Percentiles rank a stretch among this genome's conserved stretches.
Conservation (phyloP, 2,329 filamentous ascomycete genomes). For the Fonsecaea erecta region DNA sequence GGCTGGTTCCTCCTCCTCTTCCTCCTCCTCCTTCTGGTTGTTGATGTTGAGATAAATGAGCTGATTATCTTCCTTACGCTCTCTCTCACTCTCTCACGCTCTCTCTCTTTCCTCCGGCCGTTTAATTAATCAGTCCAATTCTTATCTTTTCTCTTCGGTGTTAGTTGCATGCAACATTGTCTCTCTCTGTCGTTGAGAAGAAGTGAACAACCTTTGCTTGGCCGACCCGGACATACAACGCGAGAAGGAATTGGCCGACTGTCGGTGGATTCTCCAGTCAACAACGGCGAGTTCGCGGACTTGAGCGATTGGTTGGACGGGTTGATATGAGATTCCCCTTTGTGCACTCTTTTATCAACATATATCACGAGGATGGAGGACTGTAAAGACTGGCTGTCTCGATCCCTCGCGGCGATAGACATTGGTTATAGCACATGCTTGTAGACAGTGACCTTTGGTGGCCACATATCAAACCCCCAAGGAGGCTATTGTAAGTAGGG, state of each 20-base stretch:
- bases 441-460: not conserved
- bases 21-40: too few relatives aligned
- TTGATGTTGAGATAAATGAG: not conserved
- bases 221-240: not conserved
- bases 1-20: not conserved
- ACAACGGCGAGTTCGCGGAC: not conserved
- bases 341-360: not conserved
- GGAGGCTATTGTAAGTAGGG: too few relatives aligned
- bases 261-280: not conserved
- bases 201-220: too few relatives aligned
- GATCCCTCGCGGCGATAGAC: not conserved
- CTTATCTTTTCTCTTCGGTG: too few relatives aligned
- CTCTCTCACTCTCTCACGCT: too few relatives aligned
- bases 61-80: not conserved
- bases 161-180: too few relatives aligned
- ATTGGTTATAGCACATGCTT: not conserved
- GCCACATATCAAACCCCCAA: not conserved
- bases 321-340: not conserved
- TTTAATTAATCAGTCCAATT: too few relatives aligned
- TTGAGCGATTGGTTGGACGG: not conserved
- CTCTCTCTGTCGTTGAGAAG: not conserved
- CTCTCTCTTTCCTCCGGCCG: too few relatives aligned
- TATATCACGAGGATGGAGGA: not conserved
- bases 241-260: not conserved
- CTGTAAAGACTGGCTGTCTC: not conserved